phyloP scores from a whole-genome alignment of 768 basidiomycete species.

The Trametopsis cervina region DNA sequence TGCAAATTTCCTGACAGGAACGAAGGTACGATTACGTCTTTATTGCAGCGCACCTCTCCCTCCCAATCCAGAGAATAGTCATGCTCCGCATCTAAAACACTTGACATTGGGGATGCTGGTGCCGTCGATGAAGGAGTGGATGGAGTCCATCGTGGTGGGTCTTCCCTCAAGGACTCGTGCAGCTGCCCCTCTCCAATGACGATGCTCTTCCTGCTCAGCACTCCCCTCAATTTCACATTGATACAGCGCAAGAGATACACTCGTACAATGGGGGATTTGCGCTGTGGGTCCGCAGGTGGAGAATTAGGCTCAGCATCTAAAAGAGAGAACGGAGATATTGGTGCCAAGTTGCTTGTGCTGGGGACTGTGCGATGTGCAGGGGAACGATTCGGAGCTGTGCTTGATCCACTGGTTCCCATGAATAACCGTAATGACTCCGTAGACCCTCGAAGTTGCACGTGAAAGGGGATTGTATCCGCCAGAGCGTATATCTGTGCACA shows the following conservation, averaged over 20 bases:
- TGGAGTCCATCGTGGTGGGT: slow-evolving; percentile 10
- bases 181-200: slow-evolving; percentile 44
- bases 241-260: slow-evolving; percentile 51
- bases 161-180: slow-evolving; percentile 37
- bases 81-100: slow-evolving; percentile 13
- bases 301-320: neutral
- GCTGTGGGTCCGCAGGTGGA: neutral
- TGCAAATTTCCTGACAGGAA: slow-evolving; percentile 40
- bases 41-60: slow-evolving; percentile 38
- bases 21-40: slow-evolving; percentile 35
- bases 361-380: neutral
- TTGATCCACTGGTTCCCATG: slow-evolving; percentile 17
- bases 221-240: slow-evolving; percentile 28
- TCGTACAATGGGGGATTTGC: slow-evolving; percentile 25
- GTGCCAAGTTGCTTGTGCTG: neutral
- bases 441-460: slow-evolving; percentile 51
- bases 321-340: neutral
- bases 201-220: slow-evolving; percentile 31
- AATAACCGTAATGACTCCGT: slow-evolving; percentile 40
- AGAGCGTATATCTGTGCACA: slow-evolving; percentile 46
- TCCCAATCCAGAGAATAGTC: slow-evolving; percentile 51
- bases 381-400: neutral
- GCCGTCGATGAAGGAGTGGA: slow-evolving; percentile 1
- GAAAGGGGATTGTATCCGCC: slow-evolving; percentile 54
- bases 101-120: too few relatives aligned